phyloP scores from a whole-genome alignment of 129 eudicot species.

The Artemisia tridentata region DNA sequence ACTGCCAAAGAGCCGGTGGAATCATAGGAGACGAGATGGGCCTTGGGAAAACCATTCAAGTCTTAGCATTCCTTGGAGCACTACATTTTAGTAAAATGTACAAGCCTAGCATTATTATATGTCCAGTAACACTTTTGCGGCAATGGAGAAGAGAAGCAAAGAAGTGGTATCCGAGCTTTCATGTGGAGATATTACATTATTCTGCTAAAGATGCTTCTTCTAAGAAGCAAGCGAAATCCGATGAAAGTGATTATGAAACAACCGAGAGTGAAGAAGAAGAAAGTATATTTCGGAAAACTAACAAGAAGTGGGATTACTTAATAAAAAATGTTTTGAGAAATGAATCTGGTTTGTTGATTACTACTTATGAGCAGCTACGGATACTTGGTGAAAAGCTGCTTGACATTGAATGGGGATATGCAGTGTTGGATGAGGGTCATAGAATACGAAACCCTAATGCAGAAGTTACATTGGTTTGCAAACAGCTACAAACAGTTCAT shows the following conservation, averaged over 20 bases:
- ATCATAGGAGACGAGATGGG: constrained; percentile 99
- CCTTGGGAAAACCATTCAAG: constrained; percentile 94
- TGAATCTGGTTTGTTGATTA: constrained; percentile 78
- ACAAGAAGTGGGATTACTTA: constrained; percentile 77
- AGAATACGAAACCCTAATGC: constrained; percentile 96
- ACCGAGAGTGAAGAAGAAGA: constrained; percentile 65
- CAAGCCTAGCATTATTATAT: constrained; percentile 79
- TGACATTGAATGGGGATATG: constrained; percentile 95
- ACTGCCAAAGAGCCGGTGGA: constrained; percentile 97
- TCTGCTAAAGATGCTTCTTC: constrained; percentile 61
- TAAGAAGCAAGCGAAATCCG: constrained; percentile 47
- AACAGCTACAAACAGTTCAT: constrained; percentile 93
- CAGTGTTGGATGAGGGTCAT: constrained; percentile 96
- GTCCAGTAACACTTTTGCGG: constrained; percentile 87
- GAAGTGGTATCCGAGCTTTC: constrained; percentile 87
- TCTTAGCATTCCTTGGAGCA: constrained; percentile 78
- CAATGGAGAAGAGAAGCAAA: constrained; percentile 95
- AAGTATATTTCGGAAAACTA: constrained; percentile 25
- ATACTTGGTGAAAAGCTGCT: constrained; percentile 74
- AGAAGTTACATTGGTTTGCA: constrained; percentile 88
- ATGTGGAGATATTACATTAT: constrained; percentile 83
- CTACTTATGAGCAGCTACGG: constrained; percentile 93
- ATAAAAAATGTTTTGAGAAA: constrained; percentile 67
- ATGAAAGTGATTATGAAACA: constrained; percentile 75
- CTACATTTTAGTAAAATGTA: constrained; percentile 82